A percentile compares a stretch with the other conserved stretches of the same genome.
These are phyloP conservation scores for Globisporangium iwayamae DNA, from an alignment of 352 stramenopile genomes.

Conservation along the genomic window DNA sequence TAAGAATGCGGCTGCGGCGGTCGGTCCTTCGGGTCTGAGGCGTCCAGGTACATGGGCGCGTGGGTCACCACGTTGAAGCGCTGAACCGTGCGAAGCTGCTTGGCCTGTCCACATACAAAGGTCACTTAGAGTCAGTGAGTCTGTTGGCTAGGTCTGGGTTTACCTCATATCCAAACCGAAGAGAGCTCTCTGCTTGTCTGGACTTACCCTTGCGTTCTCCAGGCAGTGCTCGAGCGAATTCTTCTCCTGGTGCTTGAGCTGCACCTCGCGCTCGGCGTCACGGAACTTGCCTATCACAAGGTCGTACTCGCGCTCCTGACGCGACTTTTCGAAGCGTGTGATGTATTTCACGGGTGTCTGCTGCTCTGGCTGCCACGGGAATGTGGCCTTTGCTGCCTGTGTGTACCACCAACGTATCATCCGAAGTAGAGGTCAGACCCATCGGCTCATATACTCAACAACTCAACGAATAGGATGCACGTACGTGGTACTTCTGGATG, in stretches of 20 bases:
- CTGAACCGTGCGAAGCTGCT: slow-evolving; percentile 55
- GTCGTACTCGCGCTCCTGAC: slow-evolving; percentile 70
- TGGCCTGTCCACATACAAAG: slow-evolving; percentile 25
- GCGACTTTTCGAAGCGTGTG: slow-evolving; percentile 66
- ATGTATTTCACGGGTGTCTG: slow-evolving; percentile 54
- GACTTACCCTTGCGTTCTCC: slow-evolving; percentile 36
- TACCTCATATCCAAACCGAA: not conserved
- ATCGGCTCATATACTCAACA: not conserved
- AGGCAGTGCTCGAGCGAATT: slow-evolving; percentile 30
- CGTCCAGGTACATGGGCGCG: slow-evolving; percentile 39
- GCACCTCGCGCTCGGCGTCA: slow-evolving; percentile 44
- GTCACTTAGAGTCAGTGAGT: not conserved
- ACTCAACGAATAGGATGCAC: not conserved
- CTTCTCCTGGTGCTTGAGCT: slow-evolving; percentile 29
- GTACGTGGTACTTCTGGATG: slow-evolving; percentile 57
- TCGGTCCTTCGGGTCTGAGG: slow-evolving; percentile 42
- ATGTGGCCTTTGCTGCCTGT: slow-evolving; percentile 51
- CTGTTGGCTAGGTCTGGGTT: not conserved
- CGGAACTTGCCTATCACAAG: slow-evolving; percentile 63
- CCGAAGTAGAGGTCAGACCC: not conserved
- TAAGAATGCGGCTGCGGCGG: slow-evolving; percentile 22
- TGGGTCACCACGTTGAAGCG: slow-evolving; percentile 73
- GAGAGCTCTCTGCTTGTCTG: too few relatives aligned
- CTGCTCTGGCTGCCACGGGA: slow-evolving; percentile 60
- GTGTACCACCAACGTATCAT: not conserved